Base-by-base conservation (phyloP, 2,329 filamentous ascomycete genomes). In the Fusarium siculi region DNA sequence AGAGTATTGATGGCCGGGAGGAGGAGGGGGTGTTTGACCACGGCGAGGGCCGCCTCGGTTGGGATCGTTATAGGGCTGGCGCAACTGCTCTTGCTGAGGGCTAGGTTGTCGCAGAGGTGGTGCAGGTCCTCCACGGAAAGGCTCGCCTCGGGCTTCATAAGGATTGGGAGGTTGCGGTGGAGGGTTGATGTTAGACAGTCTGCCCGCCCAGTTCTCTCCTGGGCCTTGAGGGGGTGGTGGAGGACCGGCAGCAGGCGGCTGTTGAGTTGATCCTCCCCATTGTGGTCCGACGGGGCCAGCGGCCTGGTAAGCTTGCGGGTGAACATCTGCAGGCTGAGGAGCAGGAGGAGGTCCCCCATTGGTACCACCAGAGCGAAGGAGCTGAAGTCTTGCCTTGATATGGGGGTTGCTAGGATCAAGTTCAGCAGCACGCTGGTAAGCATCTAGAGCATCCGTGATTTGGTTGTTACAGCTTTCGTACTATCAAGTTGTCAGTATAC, bases 391-490 rank as follows among this genome's bases (percentile, higher is more conserved):
- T 65, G 95, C 95, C 83, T 98, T 98, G 87, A 99, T 98, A 82
- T 98, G 96, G 43, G 94, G 93, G 80, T 99, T 98, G 70, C 87
- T 87, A 1, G 96, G 96, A 80, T 99, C 96, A 73, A 99, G 90
- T 81, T 99, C 96, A 40, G 95, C 95, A 44, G 96, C 96, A 75
- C 96, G 91, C 79, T 96, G 93, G 81, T 98, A 99, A 10, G 96
- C 96, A 82, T 99, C 96, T 49, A 98, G 88, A 2, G 96, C 96
- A 85, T 99, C 96, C 58, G 92, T 94, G 66, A 97, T 97, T 84
- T 99, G 96, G 84, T 98, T 98, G 87, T 99, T 98, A 84, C 96
- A 99, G 32, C 95, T 97, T 82, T 99, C 96, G 80, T 99, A 99
- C 93, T 97, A 76, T 23, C 34, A 57, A 42, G 40, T 52, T 50